These are phyloP conservation scores for Sporothrix curviconia DNA, from an alignment of 2,329 filamentous ascomycete genomes.

Conservation along the genomic window DNA sequence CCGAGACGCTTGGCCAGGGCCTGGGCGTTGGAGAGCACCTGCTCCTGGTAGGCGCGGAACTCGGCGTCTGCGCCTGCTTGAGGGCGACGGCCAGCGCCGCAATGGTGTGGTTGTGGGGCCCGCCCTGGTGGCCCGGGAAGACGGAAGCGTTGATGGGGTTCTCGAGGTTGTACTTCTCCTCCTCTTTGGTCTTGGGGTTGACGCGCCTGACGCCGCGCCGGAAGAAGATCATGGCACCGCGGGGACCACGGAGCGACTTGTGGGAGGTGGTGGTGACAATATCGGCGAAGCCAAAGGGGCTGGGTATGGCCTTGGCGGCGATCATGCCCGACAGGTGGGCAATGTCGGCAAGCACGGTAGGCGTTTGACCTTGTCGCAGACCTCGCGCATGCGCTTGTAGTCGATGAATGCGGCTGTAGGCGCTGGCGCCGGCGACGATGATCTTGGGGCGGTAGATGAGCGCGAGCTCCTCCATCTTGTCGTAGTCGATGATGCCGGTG, in stretches of 20 bases:
- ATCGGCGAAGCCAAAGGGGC: constrained; percentile 83
- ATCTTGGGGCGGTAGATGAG: constrained; percentile 90
- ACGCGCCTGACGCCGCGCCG: constrained; percentile 80
- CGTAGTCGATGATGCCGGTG: constrained; percentile 93
- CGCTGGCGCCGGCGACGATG: constrained; percentile 88
- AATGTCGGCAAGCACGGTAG: constrained; percentile 92
- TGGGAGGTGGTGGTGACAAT: constrained; percentile 97
- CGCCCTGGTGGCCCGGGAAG: constrained; percentile 96
- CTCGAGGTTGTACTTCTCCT: constrained; percentile 85
- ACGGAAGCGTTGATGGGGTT: constrained; percentile 91
- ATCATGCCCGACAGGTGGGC: constrained; percentile 94
- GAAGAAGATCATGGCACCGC: constrained; percentile 98
- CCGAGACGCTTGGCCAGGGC: constrained; percentile 67
- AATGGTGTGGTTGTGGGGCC: constrained; percentile 98
- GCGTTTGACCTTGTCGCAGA: constrained; percentile 85
- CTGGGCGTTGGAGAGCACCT: constrained; percentile 86
- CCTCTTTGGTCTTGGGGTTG: constrained; percentile 78
- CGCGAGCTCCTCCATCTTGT: constrained; percentile 80
- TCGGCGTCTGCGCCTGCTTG: constrained; percentile 84
- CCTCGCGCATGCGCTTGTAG: constrained; percentile 85
- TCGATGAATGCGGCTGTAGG: constrained; percentile 95
- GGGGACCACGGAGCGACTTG: constrained; percentile 90
- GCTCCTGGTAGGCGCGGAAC: constrained; percentile 87
- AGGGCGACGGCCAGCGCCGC: constrained; percentile 89
- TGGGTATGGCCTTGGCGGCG: constrained; percentile 82